Base-by-base conservation (phyloP, 2,329 filamentous ascomycete genomes). In the Aspergillus sp. region DNA sequence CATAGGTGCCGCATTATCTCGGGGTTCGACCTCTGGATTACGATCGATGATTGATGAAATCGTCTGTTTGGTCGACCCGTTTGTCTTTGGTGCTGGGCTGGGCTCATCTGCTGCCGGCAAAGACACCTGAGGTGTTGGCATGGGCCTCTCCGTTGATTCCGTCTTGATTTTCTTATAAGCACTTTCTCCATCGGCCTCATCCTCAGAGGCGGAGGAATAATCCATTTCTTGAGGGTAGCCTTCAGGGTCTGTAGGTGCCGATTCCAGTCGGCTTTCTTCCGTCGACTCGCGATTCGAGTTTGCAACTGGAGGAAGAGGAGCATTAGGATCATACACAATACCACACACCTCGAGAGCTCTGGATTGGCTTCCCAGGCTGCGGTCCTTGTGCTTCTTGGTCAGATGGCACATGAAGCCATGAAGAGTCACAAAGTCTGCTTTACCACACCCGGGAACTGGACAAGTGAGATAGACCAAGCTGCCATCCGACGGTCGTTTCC, bases 331-430 rank as follows among this genome's bases (percentile, higher is more conserved):
- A 40, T 58, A 68, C 6, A 68, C 61, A 3, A 64, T 54, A 6
- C 65, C 65, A 33, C 65, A 68, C 4, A 68, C 52, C 41, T 68
- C 65, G n/a, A 68, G 55, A 5, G 65, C 65, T 10, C 65, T 56
- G 9, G 65, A 67, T 37, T 68, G 65, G 48, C 65, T 68, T 28
- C 65, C 65, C 43, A 68, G 43, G 12, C 60, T 67, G 41, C 64
- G 61, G 45, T 68, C 65, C 42, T 68, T 68, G 51, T 68, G 66
- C 46, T 68, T 67, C 49, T 68, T 68, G 5, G 66, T 68, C 42
- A 68, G 52, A 40, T 68, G 66, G 53, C 65, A 68, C 64, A 68
- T 68, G 51, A 68, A 68, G 12, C 66, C 66, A 41, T 68, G 66
- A 7, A 68, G 57, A 2, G 65, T 68, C 44, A 68, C 64, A 42